These are phyloP conservation scores for Hypocrella siamensis DNA, from an alignment of 2,329 filamentous ascomycete genomes.

Conservation along the genomic window DNA sequence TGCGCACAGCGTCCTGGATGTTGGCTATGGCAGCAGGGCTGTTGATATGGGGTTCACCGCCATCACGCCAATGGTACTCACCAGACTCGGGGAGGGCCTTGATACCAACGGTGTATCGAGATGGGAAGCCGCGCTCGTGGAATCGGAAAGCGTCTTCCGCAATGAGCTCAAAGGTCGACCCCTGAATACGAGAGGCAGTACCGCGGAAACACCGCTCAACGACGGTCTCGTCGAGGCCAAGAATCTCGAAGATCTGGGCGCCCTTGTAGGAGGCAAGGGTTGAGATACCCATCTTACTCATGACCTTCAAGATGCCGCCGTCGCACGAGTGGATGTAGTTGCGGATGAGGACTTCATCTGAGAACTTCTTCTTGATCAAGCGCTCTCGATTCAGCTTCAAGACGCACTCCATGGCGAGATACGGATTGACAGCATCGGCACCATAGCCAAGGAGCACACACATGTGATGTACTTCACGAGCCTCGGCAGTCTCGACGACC, in stretches of 20 bases:
- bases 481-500: conserved; percentile 83
- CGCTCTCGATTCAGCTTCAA: conserved; percentile 91
- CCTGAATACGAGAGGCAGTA: conserved; percentile 86
- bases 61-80: conserved; percentile 97
- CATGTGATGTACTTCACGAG: conserved; percentile 96
- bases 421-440: conserved; percentile 86
- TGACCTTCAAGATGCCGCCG: conserved; percentile 93
- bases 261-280: conserved; percentile 94
- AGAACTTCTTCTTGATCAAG: conserved; percentile 78
- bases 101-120: conserved; percentile 58
- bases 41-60: conserved; percentile 89
- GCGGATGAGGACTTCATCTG: conserved; percentile 66
- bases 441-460: conserved; percentile 94
- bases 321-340: conserved; percentile 98
- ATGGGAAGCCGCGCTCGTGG: conserved; percentile 85
- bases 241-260: conserved; percentile 92
- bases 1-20: conserved; percentile 89
- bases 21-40: conserved; percentile 91
- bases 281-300: conserved; percentile 99
- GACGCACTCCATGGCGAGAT: conserved; percentile 91
- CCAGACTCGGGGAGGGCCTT: conserved; percentile 80
- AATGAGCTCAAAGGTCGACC: conserved; percentile 84
- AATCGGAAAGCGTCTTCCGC: conserved; percentile 89
- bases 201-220: conserved; percentile 91
- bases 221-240: conserved; percentile 82